Evolutionary conservation across 2,329 filamentous ascomycete genomes (phyloP), one percentile per base, ranked within the genome.

Genomic region (Claviceps sp.): DNA sequence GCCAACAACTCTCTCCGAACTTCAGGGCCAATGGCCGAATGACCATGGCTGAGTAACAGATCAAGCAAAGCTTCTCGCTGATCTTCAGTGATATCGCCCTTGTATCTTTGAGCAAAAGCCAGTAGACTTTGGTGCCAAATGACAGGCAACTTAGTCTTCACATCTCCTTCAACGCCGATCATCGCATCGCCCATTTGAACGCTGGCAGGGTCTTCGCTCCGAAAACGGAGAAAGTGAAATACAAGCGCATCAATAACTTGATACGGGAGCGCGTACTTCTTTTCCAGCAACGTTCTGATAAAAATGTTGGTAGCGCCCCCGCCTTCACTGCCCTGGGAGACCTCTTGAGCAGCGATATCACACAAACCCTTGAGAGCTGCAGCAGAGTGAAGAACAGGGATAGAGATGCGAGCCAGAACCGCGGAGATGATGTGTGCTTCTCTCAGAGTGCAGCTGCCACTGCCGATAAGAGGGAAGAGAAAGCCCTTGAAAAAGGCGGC

Each of bases 401-500:
- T 85, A 2, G 86, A 89, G 17, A 96, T 83, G 54, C 90, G 78
- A 5, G 85, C 80, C 47, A 98, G 77, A 1, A 95, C 90, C 8
- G 85, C 89, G 3, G 86, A 87, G 43, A 98, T 80, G 59, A 98
- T 97, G 60, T 89, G 83, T 5, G 93, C 93, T 69, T 98, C 93
- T 49, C 90, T 82, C 49, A 97, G 71, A 0, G 90, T 95, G 71
- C 90, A 96, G n/a, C 84, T 89, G 30, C 89, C 87, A 49, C 83
- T 86, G 8, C 80, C 80, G 10, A 95, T 83, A 17, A 98, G 78
- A 0, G 93, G 93, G 64, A 97, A 97, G 16, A 98, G 75, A 59
- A 98, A 82, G 4, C 90, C 93, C 68, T 96, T 95, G 78, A 98
- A 98, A 70, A 95, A 98, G 17, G 90, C 89, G 0, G 88, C 85